phyloP scores from a whole-genome alignment of 306 rosid species.

The Vicia faba region DNA sequence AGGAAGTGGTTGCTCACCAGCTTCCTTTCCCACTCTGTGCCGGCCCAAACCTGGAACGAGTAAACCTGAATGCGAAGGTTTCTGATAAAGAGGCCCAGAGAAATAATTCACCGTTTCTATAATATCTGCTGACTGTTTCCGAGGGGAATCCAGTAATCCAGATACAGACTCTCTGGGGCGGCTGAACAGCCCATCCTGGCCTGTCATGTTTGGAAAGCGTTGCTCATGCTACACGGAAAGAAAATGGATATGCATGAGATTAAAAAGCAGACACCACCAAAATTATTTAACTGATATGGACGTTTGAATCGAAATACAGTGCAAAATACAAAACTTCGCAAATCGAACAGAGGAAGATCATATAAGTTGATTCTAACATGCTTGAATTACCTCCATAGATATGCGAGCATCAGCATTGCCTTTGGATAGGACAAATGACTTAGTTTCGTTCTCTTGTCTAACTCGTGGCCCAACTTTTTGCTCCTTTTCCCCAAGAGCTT shows the following conservation, averaged over 20 bases:
- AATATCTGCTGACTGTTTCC: conserved; percentile 46
- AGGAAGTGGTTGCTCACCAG: conserved; percentile 37
- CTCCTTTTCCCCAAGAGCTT: conserved; percentile 49
- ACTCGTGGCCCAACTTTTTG: conserved; percentile 50
- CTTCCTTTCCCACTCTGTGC: conserved; percentile 53
- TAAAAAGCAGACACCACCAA: conserved; percentile 15
- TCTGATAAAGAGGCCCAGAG: conserved; percentile 45
- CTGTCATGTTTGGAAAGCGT: conserved; percentile 45
- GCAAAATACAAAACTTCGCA: not conserved
- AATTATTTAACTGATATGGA: conserved; percentile 22
- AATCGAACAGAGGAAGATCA: conserved; percentile 16
- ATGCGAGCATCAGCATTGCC: conserved; percentile 39
- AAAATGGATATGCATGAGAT: conserved; percentile 4
- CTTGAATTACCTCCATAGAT: conserved; percentile 54
- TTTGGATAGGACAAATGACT: conserved; percentile 38
- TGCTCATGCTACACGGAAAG: conserved; percentile 55
- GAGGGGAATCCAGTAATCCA: conserved; percentile 56
- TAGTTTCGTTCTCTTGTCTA: conserved; percentile 52
- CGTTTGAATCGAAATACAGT: conserved; percentile 10
- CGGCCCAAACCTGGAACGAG: conserved; percentile 52
- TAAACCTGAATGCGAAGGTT: conserved; percentile 77
- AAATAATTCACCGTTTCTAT: conserved; percentile 47
- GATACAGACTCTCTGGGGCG: conserved; percentile 57
- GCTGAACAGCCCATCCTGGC: conserved; percentile 55
- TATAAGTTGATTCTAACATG: conserved; percentile 16